Evolutionary conservation across 2,329 filamentous ascomycete species (phyloP).

Genomic region (Rutstroemia sp.): DNA sequence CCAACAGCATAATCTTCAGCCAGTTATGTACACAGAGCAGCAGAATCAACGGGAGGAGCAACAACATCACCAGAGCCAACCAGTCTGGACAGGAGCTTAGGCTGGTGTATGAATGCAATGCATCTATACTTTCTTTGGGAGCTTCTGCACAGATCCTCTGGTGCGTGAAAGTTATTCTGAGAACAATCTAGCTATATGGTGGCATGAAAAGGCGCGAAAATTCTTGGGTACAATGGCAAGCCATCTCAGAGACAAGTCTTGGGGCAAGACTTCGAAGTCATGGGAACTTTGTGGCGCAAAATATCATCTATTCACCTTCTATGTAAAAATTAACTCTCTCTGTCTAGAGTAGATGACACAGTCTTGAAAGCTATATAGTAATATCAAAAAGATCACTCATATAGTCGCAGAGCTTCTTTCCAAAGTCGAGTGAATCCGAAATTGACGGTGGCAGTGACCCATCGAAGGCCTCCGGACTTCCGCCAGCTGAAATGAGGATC

Average conservation of each 20-base stretch:
- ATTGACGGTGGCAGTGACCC: not conserved
- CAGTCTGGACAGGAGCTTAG: constrained; percentile 3
- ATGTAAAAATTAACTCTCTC: not conserved
- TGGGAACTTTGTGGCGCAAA: not conserved
- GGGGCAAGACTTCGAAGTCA: not conserved
- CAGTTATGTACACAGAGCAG: constrained; percentile 13
- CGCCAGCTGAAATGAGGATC: no score
- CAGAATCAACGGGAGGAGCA: constrained; percentile 5
- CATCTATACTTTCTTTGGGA: not conserved
- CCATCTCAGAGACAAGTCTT: not conserved
- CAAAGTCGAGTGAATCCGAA: not conserved
- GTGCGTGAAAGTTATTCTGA: not conserved
- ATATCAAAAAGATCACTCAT: not conserved
- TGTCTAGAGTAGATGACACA: not conserved
- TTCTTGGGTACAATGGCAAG: not conserved
- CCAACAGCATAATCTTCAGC: constrained; percentile 13
- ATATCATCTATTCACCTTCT: not conserved
- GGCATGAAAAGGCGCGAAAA: not conserved
- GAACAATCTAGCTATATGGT: not conserved
- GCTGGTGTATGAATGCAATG: not conserved
- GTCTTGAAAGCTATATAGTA: not conserved
- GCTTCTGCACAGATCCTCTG: no score
- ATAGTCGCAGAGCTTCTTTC: no score
- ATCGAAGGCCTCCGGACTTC: no score
- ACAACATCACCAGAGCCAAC: constrained; percentile 1